These are phyloP conservation scores for Myxozyma geophila DNA, from an alignment of 805 yeast genomes.

Conservation along the genomic window DNA sequence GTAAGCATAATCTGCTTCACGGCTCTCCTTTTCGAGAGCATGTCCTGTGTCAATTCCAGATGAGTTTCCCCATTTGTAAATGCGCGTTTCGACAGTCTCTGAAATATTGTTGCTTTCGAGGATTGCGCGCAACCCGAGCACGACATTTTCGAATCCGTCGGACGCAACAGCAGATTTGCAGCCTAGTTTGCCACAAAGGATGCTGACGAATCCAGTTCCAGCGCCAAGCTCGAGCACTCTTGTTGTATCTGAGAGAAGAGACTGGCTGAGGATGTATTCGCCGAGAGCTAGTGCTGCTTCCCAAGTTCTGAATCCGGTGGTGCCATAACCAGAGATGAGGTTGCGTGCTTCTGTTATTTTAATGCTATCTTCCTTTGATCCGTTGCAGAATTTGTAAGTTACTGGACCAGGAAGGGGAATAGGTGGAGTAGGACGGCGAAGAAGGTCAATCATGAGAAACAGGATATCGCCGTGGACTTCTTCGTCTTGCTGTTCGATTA, in stretches of 20 bases:
- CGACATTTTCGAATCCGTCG: conserved; percentile 67
- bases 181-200: conserved; percentile 43
- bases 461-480: conserved; percentile 25
- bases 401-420: conserved; percentile 22
- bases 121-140: conserved; percentile 47
- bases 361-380: conserved; percentile 13
- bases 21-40: conserved; percentile 18
- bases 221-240: conserved; percentile 75
- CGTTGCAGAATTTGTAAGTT: conserved; percentile 4
- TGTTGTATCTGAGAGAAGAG: conserved; percentile 27
- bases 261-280: conserved; percentile 50
- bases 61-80: conserved; percentile 52
- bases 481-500: conserved; percentile 14
- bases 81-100: conserved; percentile 49
- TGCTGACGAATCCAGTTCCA: conserved; percentile 84
- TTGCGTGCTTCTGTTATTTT: conserved; percentile 38
- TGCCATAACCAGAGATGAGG: conserved; percentile 53
- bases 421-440: background rate
- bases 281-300: conserved; percentile 80
- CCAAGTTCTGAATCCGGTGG: conserved; percentile 93
- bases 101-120: conserved; percentile 42
- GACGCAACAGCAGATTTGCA: conserved; percentile 53
- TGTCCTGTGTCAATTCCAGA: conserved; percentile 45
- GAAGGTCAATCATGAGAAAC: conserved; percentile 3
- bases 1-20: conserved; percentile 20